Evolutionary conservation across 164 flowering plant genomes (phyloP), one percentile per base, ranked within the genome.

Genomic region (Piper longum): DNA sequence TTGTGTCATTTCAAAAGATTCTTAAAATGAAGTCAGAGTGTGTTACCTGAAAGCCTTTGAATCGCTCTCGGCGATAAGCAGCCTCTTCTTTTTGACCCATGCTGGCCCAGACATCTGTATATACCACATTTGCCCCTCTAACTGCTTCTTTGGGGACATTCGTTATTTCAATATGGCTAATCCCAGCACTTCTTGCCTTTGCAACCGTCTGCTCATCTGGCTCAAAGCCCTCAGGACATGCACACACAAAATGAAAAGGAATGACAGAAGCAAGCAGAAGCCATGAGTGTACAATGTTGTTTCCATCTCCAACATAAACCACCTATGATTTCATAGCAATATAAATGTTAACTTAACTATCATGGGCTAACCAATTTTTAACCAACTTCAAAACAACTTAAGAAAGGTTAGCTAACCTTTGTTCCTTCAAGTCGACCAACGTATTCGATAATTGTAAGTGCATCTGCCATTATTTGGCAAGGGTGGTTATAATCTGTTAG

Each of bases 11-110:
- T 11, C 48, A 41, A 63, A 55, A 26, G 36, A 26, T 26, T 26
- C 36, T 26, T 26, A 26, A 26, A 26, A 26, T 26, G 36, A 26
- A 26, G 36, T 26, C 36, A 26, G 36, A 26, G 36, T 26, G 36
- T 26, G 62, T 45, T 76, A 88, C 98, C 97, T 90, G 92, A 76
- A 90, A 93, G 65, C 95, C 99, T 76, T 87, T 82, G 63, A 93
- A 93, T 56, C 67, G 87, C 82, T 85, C 70, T 6, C 77, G 86
- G 59, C 98, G 97, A 67, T 88, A 69, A 64, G 83, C 92, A 75
- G 98, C 97, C 76, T 88, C 96, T 57, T 87, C 97, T 70, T 93
- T 90, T 59, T 93, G 97, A 39, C 97, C 97, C 97, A 93, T 93
- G 77, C 99, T 93, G 39, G 99, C 97, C 99, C 99, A 90, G 4